Base-by-base conservation (phyloP, 208 protist genomes). In the Porcisia deanei region DNA sequence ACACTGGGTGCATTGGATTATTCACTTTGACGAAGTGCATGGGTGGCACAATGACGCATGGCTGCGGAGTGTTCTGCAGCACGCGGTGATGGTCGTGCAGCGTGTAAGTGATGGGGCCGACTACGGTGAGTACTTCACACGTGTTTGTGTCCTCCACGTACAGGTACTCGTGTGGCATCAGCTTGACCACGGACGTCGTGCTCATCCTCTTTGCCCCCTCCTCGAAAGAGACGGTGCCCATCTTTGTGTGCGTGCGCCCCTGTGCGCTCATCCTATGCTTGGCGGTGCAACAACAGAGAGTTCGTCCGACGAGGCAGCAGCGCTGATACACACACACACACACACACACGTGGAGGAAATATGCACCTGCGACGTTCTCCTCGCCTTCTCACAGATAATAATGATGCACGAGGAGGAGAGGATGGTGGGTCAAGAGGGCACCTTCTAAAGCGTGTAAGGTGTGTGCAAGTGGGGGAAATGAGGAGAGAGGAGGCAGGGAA, bases 31-130 rank as follows among this genome's bases (percentile, higher is more conserved):
- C 91, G 78, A 98, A 99, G 79, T 98, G 83, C 66, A 94, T 79
- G 2, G 93, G 93, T 30, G 97, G 97, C 45, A 97, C 81, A 5
- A 92, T 80, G 37, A 97, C 76, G 49, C 83, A 88, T 14, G 58
- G 58, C 69, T 90, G 75, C 2, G 89, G 84, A 1, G 72, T 73
- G 2, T 69, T 47, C 16, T 85, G 87, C 6, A 93, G 61, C 0
- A 77, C 65, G 18, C 68, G 64, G 54, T 91, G 80, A 71, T 98
- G 89, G 47, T 97, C 95, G 30, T 85, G 61, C 37, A 94, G 73
- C 6, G 92, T 96, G 77, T 95, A 94, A 10, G 90, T 96, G 61
- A 91, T 73, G 39, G 97, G 96, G 18, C 97, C 97, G 47, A 94
- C 74, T 41, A 97, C 72, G 16, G 97, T 87, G 54, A 81, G 59